These are phyloP conservation scores for Trichoderma virens DNA, from an alignment of 495 filamentous ascomycete species.

Conservation along the genomic window DNA sequence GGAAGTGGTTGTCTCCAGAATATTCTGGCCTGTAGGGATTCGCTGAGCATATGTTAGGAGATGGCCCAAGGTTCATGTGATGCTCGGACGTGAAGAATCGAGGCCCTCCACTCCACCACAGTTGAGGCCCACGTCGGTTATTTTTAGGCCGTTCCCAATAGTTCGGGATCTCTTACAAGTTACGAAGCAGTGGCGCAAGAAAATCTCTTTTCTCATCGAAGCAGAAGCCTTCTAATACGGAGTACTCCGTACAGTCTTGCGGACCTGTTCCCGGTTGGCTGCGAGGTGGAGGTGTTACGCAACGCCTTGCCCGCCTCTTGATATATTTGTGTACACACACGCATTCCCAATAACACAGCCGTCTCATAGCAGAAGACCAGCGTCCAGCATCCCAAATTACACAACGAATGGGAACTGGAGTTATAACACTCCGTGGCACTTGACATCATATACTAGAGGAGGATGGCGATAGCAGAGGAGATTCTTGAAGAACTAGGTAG, in stretches of 20 bases:
- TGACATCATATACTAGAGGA: no score
- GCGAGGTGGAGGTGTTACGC: background rate
- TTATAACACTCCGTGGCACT: no score
- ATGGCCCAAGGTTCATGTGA: background rate
- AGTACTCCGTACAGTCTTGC: no score
- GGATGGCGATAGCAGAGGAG: no score
- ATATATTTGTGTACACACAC: background rate
- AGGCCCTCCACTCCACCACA: slow-evolving; percentile 3
- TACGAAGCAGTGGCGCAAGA: background rate
- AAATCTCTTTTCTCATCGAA: background rate
- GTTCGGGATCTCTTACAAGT: background rate
- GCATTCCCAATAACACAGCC: no score
- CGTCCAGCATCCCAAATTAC: no score
- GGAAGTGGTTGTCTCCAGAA: slow-evolving; percentile 3
- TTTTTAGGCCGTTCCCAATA: slow-evolving; percentile 7
- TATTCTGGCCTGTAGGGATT: background rate
- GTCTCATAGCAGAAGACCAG: no score
- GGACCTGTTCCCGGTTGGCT: no score
- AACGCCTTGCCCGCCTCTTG: background rate
- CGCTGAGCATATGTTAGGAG: background rate
- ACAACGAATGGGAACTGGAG: no score
- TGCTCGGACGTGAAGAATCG: background rate
- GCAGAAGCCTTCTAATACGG: background rate
- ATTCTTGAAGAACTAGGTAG: no score
- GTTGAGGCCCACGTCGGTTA: background rate